Evolutionary conservation across 345 rosid genomes (phyloP).

Genomic region (Trapa incisa): DNA sequence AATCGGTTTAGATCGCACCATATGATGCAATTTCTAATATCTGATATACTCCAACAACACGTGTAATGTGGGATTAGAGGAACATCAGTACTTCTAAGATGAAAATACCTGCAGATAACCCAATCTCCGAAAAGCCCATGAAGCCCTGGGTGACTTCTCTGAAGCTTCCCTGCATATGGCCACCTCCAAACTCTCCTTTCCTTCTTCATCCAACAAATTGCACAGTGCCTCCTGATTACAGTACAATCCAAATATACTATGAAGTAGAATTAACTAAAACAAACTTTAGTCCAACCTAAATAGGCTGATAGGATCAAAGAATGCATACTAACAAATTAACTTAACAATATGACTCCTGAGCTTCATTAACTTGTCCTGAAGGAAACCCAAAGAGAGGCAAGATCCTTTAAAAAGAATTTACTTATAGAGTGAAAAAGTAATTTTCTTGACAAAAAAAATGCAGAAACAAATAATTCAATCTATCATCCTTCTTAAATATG

Average conservation of each 20-base stretch:
- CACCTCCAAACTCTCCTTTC: slow-evolving; percentile 62
- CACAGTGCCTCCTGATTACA: slow-evolving; percentile 55
- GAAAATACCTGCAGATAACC: slow-evolving; percentile 60
- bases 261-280: neutral
- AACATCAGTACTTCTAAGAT: neutral
- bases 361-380: neutral
- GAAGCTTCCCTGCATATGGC: slow-evolving; percentile 66
- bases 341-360: neutral
- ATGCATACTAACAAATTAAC: neutral
- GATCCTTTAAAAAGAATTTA: neutral
- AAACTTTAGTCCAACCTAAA: neutral
- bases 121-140: slow-evolving; percentile 79
- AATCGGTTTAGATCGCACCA: neutral
- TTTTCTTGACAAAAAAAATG: neutral
- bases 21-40: neutral
- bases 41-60: neutral
- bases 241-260: neutral
- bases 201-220: slow-evolving; percentile 56
- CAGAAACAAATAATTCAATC: neutral
- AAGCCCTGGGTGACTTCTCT: slow-evolving; percentile 76
- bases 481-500: neutral
- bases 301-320: neutral
- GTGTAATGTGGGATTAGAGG: neutral
- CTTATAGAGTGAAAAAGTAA: too few species aligned
- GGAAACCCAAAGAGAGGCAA: neutral